A percentile compares a stretch with the other conserved stretches of the same genome.
These are phyloP conservation scores for Scutellaria baicalensis DNA, from an alignment of 257 asterid species.

Conservation along the genomic window DNA sequence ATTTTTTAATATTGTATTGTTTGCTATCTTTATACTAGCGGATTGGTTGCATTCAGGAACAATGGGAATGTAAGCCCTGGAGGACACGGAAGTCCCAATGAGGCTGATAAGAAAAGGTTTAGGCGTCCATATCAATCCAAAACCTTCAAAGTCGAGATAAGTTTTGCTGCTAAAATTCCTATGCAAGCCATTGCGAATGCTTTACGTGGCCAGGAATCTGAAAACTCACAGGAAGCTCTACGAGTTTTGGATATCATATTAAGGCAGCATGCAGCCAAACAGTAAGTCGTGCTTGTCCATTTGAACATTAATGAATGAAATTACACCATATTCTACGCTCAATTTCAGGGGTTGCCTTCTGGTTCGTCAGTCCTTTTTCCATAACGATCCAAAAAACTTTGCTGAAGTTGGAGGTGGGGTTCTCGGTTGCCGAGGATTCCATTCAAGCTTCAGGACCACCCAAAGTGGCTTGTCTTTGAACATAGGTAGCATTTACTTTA, in stretches of 20 bases:
- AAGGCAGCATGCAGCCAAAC: constrained; percentile 96
- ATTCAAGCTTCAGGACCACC: constrained; percentile 78
- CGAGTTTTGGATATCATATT: constrained; percentile 83
- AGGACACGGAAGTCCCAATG: constrained; percentile 47
- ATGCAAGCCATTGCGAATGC: constrained; percentile 86
- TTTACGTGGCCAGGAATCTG: constrained; percentile 81
- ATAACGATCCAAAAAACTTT: constrained; percentile 62
- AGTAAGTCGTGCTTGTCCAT: constrained; percentile 43
- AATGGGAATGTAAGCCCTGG: constrained; percentile 68
- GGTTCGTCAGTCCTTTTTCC: constrained; percentile 82
- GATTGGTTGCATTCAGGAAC: constrained; percentile 41
- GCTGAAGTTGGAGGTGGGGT: constrained; percentile 89
- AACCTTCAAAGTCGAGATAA: constrained; percentile 76
- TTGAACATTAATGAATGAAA: background rate
- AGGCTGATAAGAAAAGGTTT: constrained; percentile 52
- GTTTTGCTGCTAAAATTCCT: constrained; percentile 81
- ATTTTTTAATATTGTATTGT: background rate
- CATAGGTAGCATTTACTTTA: constrained; percentile 42
- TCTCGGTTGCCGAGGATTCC: constrained; percentile 87
- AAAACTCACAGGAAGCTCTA: constrained; percentile 73
- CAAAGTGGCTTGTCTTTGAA: constrained; percentile 85
- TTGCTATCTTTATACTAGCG: background rate
- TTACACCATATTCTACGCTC: background rate
- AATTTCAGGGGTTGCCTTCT: constrained; percentile 73
- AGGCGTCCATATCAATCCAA: constrained; percentile 70